Evolutionary conservation across 768 basidiomycete genomes (phyloP).

Genomic region (Paxillus involutus): DNA sequence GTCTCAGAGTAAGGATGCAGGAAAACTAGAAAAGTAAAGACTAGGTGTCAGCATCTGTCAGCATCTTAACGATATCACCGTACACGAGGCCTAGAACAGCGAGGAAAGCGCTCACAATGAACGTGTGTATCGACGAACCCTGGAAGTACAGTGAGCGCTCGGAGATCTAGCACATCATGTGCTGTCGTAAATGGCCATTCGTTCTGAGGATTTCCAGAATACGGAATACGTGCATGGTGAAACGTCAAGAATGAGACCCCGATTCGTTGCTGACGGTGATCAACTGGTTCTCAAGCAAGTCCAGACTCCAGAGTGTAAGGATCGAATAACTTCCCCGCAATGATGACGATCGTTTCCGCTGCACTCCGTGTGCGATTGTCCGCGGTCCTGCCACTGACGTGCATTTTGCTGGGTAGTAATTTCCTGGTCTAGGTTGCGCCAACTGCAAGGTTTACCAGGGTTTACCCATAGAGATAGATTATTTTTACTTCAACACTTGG

Average conservation of each 20-base stretch:
- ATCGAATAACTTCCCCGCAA: constrained; percentile 55
- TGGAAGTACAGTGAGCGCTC: constrained; percentile 49
- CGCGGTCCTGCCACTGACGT: neutral
- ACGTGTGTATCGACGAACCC: constrained; percentile 61
- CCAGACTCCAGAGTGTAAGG: constrained; percentile 37
- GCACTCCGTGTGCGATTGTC: neutral
- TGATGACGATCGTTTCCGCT: constrained; percentile 12
- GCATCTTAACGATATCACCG: neutral
- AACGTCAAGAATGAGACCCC: constrained; percentile 52
- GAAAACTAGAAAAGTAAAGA: constrained; percentile 42
- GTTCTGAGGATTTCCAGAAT: constrained; percentile 5
- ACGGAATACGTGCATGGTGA: constrained; percentile 6
- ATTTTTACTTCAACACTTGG: neutral
- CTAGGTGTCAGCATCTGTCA: neutral
- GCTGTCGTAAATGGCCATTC: constrained; percentile 12
- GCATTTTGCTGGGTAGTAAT: neutral
- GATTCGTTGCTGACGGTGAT: constrained; percentile 46
- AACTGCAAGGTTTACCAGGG: neutral
- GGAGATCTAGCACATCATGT: constrained; percentile 44
- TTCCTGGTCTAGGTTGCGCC: too few relatives aligned
- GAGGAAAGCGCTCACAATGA: constrained; percentile 39
- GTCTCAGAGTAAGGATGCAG: constrained; percentile 60
- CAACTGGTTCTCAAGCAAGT: constrained; percentile 43
- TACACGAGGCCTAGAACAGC: neutral
- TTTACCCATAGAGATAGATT: neutral